Percentiles rank a stretch among this genome's conserved stretches.
phyloP scores from a whole-genome alignment of 441 rosid genomes.

The Bocquillonia castaneifolia region DNA sequence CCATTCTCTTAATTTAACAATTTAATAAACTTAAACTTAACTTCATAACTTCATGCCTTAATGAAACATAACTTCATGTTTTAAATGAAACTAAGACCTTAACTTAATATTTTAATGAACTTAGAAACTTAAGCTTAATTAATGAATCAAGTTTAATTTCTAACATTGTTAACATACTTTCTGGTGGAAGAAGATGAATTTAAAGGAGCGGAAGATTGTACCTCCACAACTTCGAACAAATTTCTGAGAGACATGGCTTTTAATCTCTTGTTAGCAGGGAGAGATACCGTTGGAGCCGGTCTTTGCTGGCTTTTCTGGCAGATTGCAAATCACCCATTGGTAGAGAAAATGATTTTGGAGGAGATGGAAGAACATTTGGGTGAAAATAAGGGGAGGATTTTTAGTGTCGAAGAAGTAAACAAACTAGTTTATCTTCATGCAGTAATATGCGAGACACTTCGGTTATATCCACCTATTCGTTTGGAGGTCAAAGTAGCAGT shows the following conservation, averaged over 20 bases:
- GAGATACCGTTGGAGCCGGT: conserved; percentile 29
- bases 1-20: too few relatives aligned
- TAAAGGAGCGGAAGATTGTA: neutral
- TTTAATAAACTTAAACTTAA: too few relatives aligned
- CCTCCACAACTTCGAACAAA: neutral
- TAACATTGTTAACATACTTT: conserved; percentile 8
- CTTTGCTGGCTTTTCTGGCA: conserved; percentile 35
- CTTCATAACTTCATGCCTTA: too few relatives aligned
- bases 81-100: too few relatives aligned
- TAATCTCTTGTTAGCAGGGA: conserved; percentile 32
- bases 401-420: neutral
- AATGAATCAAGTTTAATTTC: too few relatives aligned
- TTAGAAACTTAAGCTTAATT: too few relatives aligned
- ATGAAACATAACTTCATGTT: too few relatives aligned
- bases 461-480: conserved; percentile 5
- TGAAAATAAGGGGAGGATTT: neutral
- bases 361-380: conserved; percentile 24
- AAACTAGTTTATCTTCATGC: conserved; percentile 6
- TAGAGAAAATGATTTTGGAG: conserved; percentile 14
- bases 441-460: neutral
- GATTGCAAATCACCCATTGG: conserved; percentile 12
- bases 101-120: too few relatives aligned
- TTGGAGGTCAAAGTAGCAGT: neutral
- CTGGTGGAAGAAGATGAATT: conserved; percentile 9
- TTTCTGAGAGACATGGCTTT: conserved; percentile 23